These are phyloP conservation scores for Botrytis hyacinthi DNA, from an alignment of 2,329 filamentous ascomycete species.

Conservation along the genomic window DNA sequence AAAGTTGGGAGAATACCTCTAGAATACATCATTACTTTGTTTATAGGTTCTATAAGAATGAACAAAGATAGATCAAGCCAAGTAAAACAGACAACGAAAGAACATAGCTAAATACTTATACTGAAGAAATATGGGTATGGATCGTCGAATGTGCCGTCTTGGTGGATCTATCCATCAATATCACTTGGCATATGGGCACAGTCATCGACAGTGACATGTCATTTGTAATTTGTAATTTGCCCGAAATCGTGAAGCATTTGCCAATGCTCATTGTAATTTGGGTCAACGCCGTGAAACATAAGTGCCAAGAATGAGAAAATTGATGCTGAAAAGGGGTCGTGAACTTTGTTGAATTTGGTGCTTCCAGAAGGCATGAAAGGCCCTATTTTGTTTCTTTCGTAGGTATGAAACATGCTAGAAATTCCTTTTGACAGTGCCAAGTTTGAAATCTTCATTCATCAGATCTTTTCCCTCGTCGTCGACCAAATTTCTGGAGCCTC, in stretches of 20 bases:
- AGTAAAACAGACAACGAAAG: background rate
- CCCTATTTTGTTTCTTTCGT: background rate
- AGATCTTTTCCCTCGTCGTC: background rate
- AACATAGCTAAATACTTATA: conserved; percentile 6
- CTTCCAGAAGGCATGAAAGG: background rate
- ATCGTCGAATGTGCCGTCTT: background rate
- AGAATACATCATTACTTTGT: background rate
- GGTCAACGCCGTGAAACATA: background rate
- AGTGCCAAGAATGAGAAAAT: background rate
- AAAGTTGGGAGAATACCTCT: background rate
- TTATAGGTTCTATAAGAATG: background rate
- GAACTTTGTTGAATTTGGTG: background rate
- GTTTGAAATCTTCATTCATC: background rate
- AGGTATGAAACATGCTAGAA: background rate
- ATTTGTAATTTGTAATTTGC: background rate
- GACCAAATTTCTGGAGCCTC: background rate
- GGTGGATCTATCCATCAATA: background rate
- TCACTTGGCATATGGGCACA: background rate
- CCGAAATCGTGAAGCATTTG: background rate
- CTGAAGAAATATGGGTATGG: background rate
- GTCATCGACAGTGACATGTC: background rate
- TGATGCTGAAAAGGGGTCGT: background rate
- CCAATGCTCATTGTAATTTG: background rate
- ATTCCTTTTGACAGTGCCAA: background rate
- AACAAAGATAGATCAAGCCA: background rate